phyloP scores from a whole-genome alignment of 2,329 filamentous ascomycete genomes.

The Nothopassalora personata region DNA sequence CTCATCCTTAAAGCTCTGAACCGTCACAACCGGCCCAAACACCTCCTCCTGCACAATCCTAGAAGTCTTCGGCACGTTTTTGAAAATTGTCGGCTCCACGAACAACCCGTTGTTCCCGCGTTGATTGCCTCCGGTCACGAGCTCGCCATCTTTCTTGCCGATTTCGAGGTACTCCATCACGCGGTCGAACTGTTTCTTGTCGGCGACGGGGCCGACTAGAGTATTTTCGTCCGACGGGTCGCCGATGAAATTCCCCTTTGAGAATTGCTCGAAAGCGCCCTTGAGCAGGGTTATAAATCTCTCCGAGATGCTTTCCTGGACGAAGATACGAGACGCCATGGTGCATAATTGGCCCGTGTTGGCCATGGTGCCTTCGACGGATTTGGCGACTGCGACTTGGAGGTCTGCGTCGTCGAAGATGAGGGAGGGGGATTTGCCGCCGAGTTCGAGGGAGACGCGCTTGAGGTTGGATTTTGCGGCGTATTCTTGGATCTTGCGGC shows the following conservation, averaged over 20 bases:
- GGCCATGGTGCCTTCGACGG: constrained; percentile 41
- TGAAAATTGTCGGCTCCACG: not conserved
- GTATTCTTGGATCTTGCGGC: constrained; percentile 54
- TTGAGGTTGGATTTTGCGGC: constrained; percentile 48
- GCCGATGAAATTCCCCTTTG: not conserved
- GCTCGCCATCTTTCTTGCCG: not conserved
- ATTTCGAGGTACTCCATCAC: not conserved
- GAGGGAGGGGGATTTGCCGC: constrained; percentile 57
- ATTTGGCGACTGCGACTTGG: constrained; percentile 30
- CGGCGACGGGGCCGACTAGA: not conserved
- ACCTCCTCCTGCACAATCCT: not conserved
- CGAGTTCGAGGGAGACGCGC: constrained; percentile 55
- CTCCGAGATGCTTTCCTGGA: constrained; percentile 49
- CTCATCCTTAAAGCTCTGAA: not conserved
- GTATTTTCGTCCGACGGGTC: not conserved
- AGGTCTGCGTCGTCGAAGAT: constrained; percentile 54
- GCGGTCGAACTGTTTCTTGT: not conserved
- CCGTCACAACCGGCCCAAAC: not conserved
- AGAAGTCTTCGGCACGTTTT: not conserved
- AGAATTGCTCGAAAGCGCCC: not conserved
- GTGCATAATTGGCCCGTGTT: constrained; percentile 54
- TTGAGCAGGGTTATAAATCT: not conserved
- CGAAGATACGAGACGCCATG: constrained; percentile 50
- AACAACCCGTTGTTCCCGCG: not conserved
- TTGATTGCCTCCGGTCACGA: not conserved